phyloP scores from a whole-genome alignment of 208 protist species.

The Leishmania mexicana region DNA sequence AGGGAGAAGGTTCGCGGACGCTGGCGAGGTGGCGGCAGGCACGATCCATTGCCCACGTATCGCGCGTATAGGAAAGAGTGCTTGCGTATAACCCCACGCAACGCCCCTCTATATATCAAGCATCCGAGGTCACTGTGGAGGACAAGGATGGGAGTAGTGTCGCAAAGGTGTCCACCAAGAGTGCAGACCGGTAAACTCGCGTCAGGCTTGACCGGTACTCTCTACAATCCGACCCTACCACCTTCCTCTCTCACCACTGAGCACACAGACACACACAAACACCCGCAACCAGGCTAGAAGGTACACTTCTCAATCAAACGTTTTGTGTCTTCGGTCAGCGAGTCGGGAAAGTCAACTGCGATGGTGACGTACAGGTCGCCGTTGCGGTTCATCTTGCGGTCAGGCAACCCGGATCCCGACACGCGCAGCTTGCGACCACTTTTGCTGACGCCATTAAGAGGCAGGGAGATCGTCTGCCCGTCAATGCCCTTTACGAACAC shows the following conservation, averaged over 20 bases:
- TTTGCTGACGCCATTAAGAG: constrained; percentile 76
- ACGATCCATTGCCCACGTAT: not conserved
- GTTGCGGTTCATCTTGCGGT: constrained; percentile 68
- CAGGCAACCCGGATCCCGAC: constrained; percentile 69
- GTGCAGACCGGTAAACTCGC: too few relatives aligned
- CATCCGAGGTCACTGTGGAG: not conserved
- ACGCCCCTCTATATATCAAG: not conserved
- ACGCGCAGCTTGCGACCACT: constrained; percentile 78
- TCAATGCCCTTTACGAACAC: constrained; percentile 72
- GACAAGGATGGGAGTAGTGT: not conserved
- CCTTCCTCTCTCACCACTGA: not conserved
- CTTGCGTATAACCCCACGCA: not conserved
- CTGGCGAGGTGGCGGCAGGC: not conserved
- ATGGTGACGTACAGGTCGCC: constrained; percentile 84
- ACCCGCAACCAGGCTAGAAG: constrained; percentile 42
- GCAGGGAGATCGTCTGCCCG: constrained; percentile 47
- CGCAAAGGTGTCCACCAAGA: not conserved
- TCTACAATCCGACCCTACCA: not conserved
- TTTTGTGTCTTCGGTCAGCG: constrained; percentile 74
- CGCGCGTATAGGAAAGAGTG: not conserved
- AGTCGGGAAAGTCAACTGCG: constrained; percentile 78
- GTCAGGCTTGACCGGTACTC: not conserved
- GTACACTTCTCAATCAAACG: constrained; percentile 79
- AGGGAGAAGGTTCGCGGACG: not conserved
- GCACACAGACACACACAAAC: not conserved